A percentile compares a stretch with the other conserved stretches of the same genome.
Conservation (phyloP, 805 yeast genomes). For the Saccharomycopsis microspora region DNA sequence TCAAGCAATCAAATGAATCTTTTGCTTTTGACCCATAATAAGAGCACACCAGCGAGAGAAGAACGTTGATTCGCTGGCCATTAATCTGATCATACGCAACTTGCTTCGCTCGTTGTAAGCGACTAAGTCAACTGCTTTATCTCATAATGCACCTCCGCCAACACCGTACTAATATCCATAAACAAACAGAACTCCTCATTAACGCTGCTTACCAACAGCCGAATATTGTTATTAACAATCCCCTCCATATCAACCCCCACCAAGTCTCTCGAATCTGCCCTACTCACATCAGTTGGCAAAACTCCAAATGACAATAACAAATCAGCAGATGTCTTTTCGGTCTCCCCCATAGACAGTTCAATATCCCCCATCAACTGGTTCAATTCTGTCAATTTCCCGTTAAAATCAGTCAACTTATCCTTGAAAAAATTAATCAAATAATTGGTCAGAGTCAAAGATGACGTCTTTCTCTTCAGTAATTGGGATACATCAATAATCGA, state of each 20-base stretch:
- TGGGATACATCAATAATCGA: constrained; percentile 1
- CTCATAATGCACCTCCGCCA: constrained; percentile 15
- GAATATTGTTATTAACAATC: constrained; percentile 11
- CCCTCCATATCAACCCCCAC: constrained; percentile 6
- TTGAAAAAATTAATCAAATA: constrained; percentile 14
- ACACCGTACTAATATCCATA: constrained; percentile 14
- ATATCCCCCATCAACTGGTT: constrained; percentile 12
- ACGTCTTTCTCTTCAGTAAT: neutral
- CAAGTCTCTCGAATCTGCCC: neutral
- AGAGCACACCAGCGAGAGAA: no score
- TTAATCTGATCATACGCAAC: no score
- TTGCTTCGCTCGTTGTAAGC: no score
- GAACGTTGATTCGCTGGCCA: no score
- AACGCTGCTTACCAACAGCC: constrained; percentile 13
- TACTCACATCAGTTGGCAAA: constrained; percentile 5
- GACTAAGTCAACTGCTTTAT: constrained; percentile 8
- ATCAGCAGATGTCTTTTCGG: constrained; percentile 12
- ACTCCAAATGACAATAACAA: constrained; percentile 10
- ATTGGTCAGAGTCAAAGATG: constrained; percentile 2
- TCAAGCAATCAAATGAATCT: no score
- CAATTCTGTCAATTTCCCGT: constrained; percentile 14
- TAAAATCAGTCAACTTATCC: constrained; percentile 14
- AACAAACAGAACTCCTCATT: constrained; percentile 16
- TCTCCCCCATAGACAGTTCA: constrained; percentile 13
- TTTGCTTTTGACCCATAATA: no score